Base-by-base conservation (phyloP, 306 rosid genomes). In the Purshia tridentata region DNA sequence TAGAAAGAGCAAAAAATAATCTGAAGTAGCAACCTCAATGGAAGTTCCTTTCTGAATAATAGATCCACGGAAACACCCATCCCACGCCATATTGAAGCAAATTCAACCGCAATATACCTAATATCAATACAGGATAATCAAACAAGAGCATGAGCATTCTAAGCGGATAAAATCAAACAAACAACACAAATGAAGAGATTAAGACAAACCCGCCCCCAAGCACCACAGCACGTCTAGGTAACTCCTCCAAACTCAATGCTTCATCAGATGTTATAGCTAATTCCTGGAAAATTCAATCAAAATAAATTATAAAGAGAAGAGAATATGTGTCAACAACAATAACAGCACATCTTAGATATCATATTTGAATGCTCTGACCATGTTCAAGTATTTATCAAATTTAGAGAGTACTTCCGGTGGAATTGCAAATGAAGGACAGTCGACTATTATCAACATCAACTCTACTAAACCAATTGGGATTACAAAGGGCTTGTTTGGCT, bases 51-150 rank as follows among this genome's bases (percentile, higher is more conserved):
- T 83, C 97, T 89, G 87, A 86, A 91, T 73, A 84, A 87, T 19
- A 94, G 80, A 76, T 94, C 72, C 67, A 94, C 98, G 29, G 82
- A 69, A 60, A 84, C 82, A 72, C 98, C 98, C 97, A 94, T 88
- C 71, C 98, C 98, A 45, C 87, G 87, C 98, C 98, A 94, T 77
- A 91, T 94, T 19, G 97, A 86, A 84, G 97, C 98, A 78, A 94
- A 94, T 72, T 94, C 97, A 55, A 94, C 97, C 45, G 96, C 89
- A 75, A 94, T 94, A 78, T 91, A 94, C 80, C 98, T 94, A 90
- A 73, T 10, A 51, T 54, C 41, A 69, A 44, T 47, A 76, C 35
- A 54, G 22, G 48, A 49, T 65, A 46, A 60, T 50, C 56, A 74
- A 39, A 35, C n/a, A 45, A 73, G 56, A 58, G 51, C 23, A 53